A percentile compares a stretch with the other conserved stretches of the same genome.
These are phyloP conservation scores for Phoma herbarum DNA, from an alignment of 2,329 filamentous ascomycete species.

Conservation along the genomic window DNA sequence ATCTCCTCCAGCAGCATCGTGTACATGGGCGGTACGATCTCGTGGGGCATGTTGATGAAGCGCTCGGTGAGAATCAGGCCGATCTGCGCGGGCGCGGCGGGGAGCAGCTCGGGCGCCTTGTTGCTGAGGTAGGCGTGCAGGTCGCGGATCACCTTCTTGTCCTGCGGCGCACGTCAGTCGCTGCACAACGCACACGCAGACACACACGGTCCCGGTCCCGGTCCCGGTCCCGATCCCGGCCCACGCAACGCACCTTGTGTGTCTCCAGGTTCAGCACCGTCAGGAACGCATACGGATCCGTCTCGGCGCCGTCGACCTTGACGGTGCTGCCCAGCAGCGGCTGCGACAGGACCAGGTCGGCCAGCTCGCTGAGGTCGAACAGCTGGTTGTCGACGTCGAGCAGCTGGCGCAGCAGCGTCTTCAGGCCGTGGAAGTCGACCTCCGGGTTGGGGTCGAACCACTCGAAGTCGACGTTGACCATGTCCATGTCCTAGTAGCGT, in stretches of 20 bases:
- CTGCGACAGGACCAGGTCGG: slow-evolving; percentile 87
- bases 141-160: slow-evolving; percentile 75
- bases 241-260: slow-evolving; percentile 59
- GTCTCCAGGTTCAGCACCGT: slow-evolving; percentile 84
- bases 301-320: slow-evolving; percentile 95
- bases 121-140: slow-evolving; percentile 74
- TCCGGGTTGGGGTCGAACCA: slow-evolving; percentile 95
- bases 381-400: slow-evolving; percentile 87
- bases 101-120: slow-evolving; percentile 52
- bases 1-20: slow-evolving; percentile 93
- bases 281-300: slow-evolving; percentile 90
- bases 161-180: slow-evolving; percentile 34
- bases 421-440: slow-evolving; percentile 94
- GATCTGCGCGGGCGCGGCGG: slow-evolving; percentile 62
- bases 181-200: neutral
- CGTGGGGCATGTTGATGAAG: slow-evolving; percentile 94
- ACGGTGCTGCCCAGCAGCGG: slow-evolving; percentile 90
- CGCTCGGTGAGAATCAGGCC: slow-evolving; percentile 91
- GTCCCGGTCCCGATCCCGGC: too few relatives aligned
- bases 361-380: slow-evolving; percentile 85
- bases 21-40: slow-evolving; percentile 94
- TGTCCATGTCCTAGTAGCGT: slow-evolving; percentile 76
- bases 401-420: slow-evolving; percentile 87
- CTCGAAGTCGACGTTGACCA: slow-evolving; percentile 96
- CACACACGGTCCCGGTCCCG: too few relatives aligned